Evolutionary conservation across 2,329 filamentous ascomycete genomes (phyloP).

Genomic region (Alternaria sp.): DNA sequence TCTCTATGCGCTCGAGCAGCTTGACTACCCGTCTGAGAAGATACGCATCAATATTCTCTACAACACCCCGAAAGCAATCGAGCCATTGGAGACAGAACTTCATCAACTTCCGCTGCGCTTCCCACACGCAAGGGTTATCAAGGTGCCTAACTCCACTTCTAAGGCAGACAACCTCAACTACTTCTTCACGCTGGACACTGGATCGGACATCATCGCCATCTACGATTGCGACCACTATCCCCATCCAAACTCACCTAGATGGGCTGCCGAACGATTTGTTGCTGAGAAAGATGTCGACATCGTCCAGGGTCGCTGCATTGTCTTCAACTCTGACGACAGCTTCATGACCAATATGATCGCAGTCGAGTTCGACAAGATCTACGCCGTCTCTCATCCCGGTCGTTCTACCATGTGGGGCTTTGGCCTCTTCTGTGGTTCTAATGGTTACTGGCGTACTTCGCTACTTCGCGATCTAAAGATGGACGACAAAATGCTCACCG

Average conservation of each 20-base stretch:
- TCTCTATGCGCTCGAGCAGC: conserved; percentile 57
- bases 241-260: conserved; percentile 59
- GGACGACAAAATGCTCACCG: conserved; percentile 61
- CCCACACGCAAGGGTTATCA: conserved; percentile 56
- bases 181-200: conserved; percentile 57
- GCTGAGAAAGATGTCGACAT: conserved; percentile 56
- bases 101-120: conserved; percentile 50
- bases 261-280: conserved; percentile 60
- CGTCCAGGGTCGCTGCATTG: conserved; percentile 60
- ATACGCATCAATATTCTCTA: conserved; percentile 60
- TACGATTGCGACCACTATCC: conserved; percentile 62
- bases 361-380: conserved; percentile 63
- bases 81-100: conserved; percentile 57
- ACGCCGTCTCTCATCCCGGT: conserved; percentile 61
- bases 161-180: conserved; percentile 62
- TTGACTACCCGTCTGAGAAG: conserved; percentile 57
- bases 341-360: conserved; percentile 59
- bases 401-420: conserved; percentile 59
- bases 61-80: conserved; percentile 59
- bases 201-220: conserved; percentile 58
- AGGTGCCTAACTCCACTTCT: conserved; percentile 59
- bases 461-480: conserved; percentile 59
- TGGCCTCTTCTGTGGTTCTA: conserved; percentile 60
- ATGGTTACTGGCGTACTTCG: conserved; percentile 59
- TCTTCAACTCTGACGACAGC: conserved; percentile 58